Evolutionary conservation across 169 alveolate species (phyloP).

Genomic region (Plasmodium inui): DNA sequence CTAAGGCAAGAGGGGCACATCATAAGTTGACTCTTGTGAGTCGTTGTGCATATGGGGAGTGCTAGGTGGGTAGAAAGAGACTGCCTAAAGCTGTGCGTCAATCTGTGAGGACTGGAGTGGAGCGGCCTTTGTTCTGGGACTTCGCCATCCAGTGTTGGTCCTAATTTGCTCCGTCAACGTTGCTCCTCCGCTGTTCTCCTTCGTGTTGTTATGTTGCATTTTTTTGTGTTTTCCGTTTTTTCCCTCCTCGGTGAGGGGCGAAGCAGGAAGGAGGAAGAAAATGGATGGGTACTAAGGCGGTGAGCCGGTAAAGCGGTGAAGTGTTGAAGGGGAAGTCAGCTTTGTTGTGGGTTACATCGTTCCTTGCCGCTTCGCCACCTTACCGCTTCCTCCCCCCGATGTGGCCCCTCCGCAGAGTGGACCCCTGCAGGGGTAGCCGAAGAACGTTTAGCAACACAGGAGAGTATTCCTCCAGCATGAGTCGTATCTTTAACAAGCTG

Average conservation of each 20-base stretch:
- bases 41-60: background rate
- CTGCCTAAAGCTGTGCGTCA: background rate
- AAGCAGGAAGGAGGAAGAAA: background rate
- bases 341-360: background rate
- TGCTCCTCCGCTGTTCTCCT: background rate
- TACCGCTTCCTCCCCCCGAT: background rate
- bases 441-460: constrained; percentile 2
- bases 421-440: background rate
- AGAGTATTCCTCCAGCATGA: constrained; percentile 52
- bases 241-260: background rate
- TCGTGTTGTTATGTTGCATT: background rate
- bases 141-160: background rate
- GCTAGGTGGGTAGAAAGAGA: too few species aligned
- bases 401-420: background rate
- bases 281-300: background rate
- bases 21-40: background rate
- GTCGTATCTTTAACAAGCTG: constrained; percentile 23
- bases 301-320: too few species aligned
- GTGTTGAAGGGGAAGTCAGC: background rate
- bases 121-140: background rate
- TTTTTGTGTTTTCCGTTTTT: background rate
- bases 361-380: background rate
- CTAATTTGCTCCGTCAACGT: too few species aligned
- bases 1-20: background rate
- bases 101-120: background rate